Evolutionary conservation across 1,284 basidiomycete species (phyloP).

Genomic region (Sanguinoderma infundibulare): DNA sequence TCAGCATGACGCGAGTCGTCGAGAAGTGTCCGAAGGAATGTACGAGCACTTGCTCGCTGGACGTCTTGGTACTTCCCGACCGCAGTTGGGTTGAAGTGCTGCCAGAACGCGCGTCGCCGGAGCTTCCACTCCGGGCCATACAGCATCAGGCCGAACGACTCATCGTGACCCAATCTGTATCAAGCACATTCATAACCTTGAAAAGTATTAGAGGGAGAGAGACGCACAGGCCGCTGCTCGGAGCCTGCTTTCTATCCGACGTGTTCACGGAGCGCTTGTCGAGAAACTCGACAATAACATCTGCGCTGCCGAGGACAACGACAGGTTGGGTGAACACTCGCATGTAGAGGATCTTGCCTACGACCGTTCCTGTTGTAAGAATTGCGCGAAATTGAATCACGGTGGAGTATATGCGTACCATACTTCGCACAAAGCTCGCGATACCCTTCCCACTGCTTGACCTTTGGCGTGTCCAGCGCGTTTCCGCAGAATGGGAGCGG

Average conservation of each 20-base stretch:
- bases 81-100: constrained; percentile 20
- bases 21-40: constrained; percentile 16
- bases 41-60: constrained; percentile 13
- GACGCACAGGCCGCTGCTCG: constrained; percentile 9
- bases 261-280: constrained; percentile 14
- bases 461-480: not conserved
- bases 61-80: constrained; percentile 2
- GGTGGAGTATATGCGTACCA: not conserved
- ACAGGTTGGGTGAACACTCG: constrained; percentile 3
- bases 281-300: constrained; percentile 4
- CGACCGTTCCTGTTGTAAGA: not conserved
- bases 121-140: constrained; percentile 13
- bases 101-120: constrained; percentile 17
- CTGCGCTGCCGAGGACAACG: constrained; percentile 3
- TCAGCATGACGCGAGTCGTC: not conserved
- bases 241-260: constrained; percentile 15
- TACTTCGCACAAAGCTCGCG: constrained; percentile 2
- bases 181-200: not conserved
- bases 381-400: too few relatives aligned
- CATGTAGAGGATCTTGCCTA: constrained; percentile 1
- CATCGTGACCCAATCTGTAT: constrained; percentile 4
- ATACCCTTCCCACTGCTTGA: constrained; percentile 7
- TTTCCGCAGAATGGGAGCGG: constrained; percentile 4
- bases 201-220: not conserved
- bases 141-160: constrained; percentile 8